Conservation (phyloP, 306 rosid genomes). For the Cucurbita maxima region DNA sequence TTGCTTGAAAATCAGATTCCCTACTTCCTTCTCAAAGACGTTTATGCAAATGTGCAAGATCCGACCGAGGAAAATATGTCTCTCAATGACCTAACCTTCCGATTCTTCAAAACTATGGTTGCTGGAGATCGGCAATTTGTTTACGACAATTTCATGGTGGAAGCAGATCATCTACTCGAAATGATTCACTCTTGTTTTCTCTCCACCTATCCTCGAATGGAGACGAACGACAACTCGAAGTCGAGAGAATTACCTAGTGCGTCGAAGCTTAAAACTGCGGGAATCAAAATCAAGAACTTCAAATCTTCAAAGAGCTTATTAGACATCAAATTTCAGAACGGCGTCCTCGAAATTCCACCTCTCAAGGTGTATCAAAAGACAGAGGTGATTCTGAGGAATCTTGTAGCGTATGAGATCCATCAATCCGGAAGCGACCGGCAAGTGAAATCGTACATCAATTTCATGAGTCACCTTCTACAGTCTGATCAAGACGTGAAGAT, state of each 20-base stretch:
- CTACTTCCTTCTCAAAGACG: constrained; percentile 21
- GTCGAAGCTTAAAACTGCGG: constrained; percentile 12
- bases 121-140: constrained; percentile 20
- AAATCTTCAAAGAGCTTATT: constrained; percentile 16
- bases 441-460: constrained; percentile 31
- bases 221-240: not conserved
- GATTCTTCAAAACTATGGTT: constrained; percentile 23
- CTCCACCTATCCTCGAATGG: constrained; percentile 14
- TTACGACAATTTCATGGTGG: constrained; percentile 20
- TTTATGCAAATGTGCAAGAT: constrained; percentile 25
- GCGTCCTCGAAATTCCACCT: constrained; percentile 32
- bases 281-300: constrained; percentile 27
- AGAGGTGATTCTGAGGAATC: constrained; percentile 25
- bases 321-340: constrained; percentile 28
- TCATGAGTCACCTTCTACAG: constrained; percentile 20
- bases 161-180: constrained; percentile 44
- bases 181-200: constrained; percentile 30
- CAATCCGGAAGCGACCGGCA: constrained; percentile 14
- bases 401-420: constrained; percentile 32
- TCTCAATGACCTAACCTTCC: constrained; percentile 27
- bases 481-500: constrained; percentile 21
- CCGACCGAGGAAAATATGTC: constrained; percentile 8
- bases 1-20: constrained; percentile 54
- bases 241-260: constrained; percentile 9
- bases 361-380: constrained; percentile 11